Evolutionary conservation across 805 yeast species (phyloP).

Genomic region (Wickerhamomyces pijperi): DNA sequence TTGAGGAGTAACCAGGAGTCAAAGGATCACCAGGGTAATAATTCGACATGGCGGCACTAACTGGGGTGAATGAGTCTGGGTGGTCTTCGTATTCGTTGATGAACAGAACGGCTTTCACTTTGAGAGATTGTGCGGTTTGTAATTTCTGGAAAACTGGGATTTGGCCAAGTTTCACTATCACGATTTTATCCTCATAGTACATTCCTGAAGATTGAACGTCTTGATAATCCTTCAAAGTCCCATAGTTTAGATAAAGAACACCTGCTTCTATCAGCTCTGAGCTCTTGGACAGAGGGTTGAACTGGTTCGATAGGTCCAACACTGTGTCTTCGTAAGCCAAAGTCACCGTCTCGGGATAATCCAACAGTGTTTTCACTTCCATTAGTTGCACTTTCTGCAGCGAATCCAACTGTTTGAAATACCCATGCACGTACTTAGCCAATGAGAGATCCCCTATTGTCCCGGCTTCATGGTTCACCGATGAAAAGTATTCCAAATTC

Average conservation of each 20-base stretch:
- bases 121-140: constrained; percentile 39
- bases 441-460: constrained; percentile 75
- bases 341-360: constrained; percentile 43
- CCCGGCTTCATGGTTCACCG: constrained; percentile 74
- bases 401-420: constrained; percentile 43
- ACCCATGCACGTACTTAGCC: constrained; percentile 51
- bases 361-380: constrained; percentile 44
- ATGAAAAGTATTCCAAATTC: constrained; percentile 15
- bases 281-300: constrained; percentile 56
- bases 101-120: constrained; percentile 60
- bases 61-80: constrained; percentile 22
- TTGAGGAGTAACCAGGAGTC: constrained; percentile 64
- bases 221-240: constrained; percentile 43
- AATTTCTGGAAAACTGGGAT: constrained; percentile 41
- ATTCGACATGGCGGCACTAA: constrained; percentile 47
- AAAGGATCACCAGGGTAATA: constrained; percentile 67
- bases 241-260: constrained; percentile 50
- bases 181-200: constrained; percentile 35
- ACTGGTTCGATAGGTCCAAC: constrained; percentile 30
- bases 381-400: constrained; percentile 38
- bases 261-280: constrained; percentile 34
- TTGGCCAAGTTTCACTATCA: constrained; percentile 49
- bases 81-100: constrained; percentile 30
- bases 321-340: constrained; percentile 16
- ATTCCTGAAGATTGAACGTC: constrained; percentile 26